Evolutionary conservation across 2,329 filamentous ascomycete species (phyloP).

Genomic region (Aureobasidium sp.): DNA sequence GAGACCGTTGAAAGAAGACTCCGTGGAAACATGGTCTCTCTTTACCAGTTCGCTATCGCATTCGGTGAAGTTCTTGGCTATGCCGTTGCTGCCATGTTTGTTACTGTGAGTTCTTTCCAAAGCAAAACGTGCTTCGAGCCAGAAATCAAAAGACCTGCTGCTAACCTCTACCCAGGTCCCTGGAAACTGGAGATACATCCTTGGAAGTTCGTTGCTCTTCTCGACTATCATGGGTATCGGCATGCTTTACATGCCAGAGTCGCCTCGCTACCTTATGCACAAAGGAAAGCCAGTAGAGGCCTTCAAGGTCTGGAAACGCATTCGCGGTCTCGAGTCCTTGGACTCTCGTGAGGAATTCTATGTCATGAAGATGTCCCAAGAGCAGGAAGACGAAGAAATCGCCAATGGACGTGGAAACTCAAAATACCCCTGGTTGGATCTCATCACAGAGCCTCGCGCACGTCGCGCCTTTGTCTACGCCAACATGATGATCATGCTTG

Average conservation of each 20-base stretch:
- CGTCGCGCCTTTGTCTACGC: constrained; percentile 60
- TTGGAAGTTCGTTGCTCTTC: constrained; percentile 40
- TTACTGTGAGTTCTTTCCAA: constrained; percentile 44
- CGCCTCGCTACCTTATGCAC: constrained; percentile 63
- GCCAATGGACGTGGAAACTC: constrained; percentile 46
- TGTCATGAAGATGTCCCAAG: constrained; percentile 58
- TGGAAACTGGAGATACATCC: constrained; percentile 67
- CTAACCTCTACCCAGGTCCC: not conserved
- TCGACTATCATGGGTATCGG: constrained; percentile 37
- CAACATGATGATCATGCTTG: constrained; percentile 62
- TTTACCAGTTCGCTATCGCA: constrained; percentile 72
- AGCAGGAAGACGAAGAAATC: constrained; percentile 47
- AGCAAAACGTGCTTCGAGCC: not conserved
- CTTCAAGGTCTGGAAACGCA: constrained; percentile 65
- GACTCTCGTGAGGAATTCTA: constrained; percentile 64
- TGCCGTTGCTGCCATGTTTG: constrained; percentile 64
- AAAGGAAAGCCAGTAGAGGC: constrained; percentile 53
- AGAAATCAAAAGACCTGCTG: not conserved
- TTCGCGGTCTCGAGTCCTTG: constrained; percentile 51
- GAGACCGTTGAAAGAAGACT: constrained; percentile 62
- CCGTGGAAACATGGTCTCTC: constrained; percentile 64
- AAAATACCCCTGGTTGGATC: constrained; percentile 64
- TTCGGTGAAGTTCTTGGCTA: constrained; percentile 68
- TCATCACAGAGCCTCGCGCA: constrained; percentile 63
- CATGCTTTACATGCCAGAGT: constrained; percentile 66